Evolutionary conservation across 1,284 basidiomycete species (phyloP), one percentile per base, ranked within the genome.

Genomic region (Gomphus bonarii): DNA sequence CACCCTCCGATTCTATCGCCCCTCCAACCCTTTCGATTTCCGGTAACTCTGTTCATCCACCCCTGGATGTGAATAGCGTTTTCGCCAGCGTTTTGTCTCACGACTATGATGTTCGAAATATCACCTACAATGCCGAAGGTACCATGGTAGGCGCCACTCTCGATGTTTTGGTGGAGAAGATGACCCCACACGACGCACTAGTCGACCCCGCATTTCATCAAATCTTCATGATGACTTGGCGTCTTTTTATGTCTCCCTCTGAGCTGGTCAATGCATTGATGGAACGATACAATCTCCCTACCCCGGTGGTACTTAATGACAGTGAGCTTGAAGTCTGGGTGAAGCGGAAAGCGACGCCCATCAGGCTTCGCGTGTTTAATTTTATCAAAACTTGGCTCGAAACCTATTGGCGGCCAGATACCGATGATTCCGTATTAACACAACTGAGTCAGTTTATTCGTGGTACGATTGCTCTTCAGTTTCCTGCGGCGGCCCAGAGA

Each of bases 141-240:
- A 81, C 84, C 60, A 81, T 99, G 20, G 88, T 95, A 8, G 95
- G 95, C 28, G 97, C 93, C 1, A 94, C 93, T 1, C 74, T 99
- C 57, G 77, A 80, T 14, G 94, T 88, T 1, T 75, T 99, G 44
- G 85, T 98, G 9, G 94, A 95, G 71, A 92, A 91, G 72, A 88
- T 99, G 85, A 95, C 95, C n/a, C 91, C 94, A 2, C 91, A 95
- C 66, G 91, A 94, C 65, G 85, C 85, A 50, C 81, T 91, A 51
- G 88, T 91, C 33, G 94, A 98, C 64, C 76, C 85, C 16, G 82
- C 82, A 0, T 94, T 97, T 67, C 79, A 85, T 25, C 82, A 85
- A 1, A 87, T 95, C 16, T 98, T 99, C 75, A 95, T 95, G 77
- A 75, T 95, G 66, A 97, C 94, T 0, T 99, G 99, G 77, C 82